A percentile compares a stretch with the other conserved stretches of the same genome.
phyloP scores from a whole-genome alignment of 441 rosid genomes.

The Breynia disticha region DNA sequence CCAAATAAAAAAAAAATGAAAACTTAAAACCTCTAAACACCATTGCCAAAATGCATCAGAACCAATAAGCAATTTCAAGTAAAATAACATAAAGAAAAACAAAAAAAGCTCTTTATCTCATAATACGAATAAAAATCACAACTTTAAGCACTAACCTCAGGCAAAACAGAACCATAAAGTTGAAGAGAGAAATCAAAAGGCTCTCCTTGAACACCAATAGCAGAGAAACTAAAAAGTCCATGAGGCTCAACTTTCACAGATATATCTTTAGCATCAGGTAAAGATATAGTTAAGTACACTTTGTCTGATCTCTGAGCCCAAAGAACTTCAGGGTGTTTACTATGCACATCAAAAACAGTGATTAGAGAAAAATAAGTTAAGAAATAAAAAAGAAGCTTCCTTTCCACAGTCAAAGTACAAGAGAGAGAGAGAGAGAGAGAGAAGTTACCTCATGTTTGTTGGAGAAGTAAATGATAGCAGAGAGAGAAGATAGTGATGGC shows the following conservation, averaged over 20 bases:
- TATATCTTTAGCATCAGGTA: slow-evolving; percentile 77
- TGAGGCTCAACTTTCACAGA: slow-evolving; percentile 66
- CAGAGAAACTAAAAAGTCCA: slow-evolving; percentile 71
- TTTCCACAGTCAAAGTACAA: neutral
- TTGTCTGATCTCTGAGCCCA: slow-evolving; percentile 93
- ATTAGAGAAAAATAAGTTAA: neutral
- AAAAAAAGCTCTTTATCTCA: neutral
- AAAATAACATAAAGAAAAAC: neutral
- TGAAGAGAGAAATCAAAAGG: slow-evolving; percentile 54
- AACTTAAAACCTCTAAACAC: no score
- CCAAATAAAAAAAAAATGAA: no score
- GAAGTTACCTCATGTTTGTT: neutral
- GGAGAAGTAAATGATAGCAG: neutral
- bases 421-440: neutral
- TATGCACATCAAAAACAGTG: neutral
- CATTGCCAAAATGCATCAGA: neutral
- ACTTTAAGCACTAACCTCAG: slow-evolving; percentile 48
- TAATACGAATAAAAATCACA: neutral
- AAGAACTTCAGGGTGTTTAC: slow-evolving; percentile 79
- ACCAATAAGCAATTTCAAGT: neutral
- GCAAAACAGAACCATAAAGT: slow-evolving; percentile 46
- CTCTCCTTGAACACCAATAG: slow-evolving; percentile 64
- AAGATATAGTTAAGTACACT: slow-evolving; percentile 63
- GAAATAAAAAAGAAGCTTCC: neutral
- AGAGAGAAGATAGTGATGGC: no score